Conservation (phyloP, 768 basidiomycete genomes). For the Amanita exitialis region DNA sequence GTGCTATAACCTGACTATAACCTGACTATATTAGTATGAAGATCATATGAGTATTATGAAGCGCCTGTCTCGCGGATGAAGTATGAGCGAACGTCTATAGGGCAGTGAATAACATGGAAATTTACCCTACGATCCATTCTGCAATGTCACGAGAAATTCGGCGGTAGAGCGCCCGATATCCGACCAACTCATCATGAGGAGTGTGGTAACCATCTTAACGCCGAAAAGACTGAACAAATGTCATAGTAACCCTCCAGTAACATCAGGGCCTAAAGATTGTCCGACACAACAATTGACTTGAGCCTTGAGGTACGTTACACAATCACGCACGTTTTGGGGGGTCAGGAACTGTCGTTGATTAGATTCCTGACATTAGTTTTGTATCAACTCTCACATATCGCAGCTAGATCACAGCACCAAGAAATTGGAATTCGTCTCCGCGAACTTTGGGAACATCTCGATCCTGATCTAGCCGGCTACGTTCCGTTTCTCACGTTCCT, state of each 20-base stretch:
- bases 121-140: not conserved
- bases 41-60: not conserved
- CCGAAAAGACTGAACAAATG: not conserved
- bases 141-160: not conserved
- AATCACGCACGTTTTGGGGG: not conserved
- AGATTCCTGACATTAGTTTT: not conserved
- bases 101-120: not conserved
- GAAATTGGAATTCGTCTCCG: not conserved
- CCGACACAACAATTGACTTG: not conserved
- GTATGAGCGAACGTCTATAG: not conserved
- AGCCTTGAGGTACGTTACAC: not conserved
- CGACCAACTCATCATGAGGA: not conserved
- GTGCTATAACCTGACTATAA: too few species aligned
- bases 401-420: not conserved
- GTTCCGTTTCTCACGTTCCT: not conserved
- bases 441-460: not conserved
- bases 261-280: not conserved
- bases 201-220: not conserved
- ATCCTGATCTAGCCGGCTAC: not conserved
- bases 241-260: not conserved
- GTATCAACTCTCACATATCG: not conserved
- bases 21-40: too few species aligned
- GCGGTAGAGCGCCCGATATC: not conserved
- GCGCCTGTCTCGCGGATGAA: not conserved
- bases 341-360: not conserved